phyloP scores from a whole-genome alignment of 73 alveolate genomes.

The Paramecium sonneborni region DNA sequence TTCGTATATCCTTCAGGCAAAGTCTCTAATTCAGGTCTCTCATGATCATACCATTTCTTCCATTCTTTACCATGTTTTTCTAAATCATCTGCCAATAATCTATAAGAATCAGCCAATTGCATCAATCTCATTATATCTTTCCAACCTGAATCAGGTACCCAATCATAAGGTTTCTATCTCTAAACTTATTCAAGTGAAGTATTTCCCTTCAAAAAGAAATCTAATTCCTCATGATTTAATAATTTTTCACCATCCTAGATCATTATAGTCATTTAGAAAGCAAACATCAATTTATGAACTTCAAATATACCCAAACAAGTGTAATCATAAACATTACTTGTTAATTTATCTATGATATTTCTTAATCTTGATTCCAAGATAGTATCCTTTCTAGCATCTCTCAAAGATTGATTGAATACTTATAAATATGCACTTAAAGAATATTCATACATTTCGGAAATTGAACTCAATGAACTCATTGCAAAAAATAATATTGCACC shows the following conservation, averaged over 20 bases:
- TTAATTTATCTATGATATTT: conserved; percentile 96
- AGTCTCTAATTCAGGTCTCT: conserved; percentile 97
- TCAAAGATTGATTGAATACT: conserved; percentile 98
- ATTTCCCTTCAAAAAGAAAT: conserved; percentile 99
- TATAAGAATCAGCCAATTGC: conserved; percentile 84
- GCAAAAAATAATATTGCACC: conserved; percentile 99
- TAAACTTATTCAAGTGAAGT: conserved; percentile 94
- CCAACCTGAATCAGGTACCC: conserved; percentile 97
- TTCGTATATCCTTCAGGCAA: conserved; percentile 96
- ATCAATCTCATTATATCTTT: conserved; percentile 94
- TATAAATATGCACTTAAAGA: conserved; percentile 96
- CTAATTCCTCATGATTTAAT: conserved; percentile 94
- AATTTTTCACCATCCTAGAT: conserved; percentile 98
- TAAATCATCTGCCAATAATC: conserved; percentile 81
- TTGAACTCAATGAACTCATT: conserved; percentile 97
- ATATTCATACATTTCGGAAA: conserved; percentile 99
- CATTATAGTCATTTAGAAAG: conserved; percentile 99
- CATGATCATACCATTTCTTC: conserved; percentile 99
- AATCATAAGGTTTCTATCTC: conserved; percentile 79
- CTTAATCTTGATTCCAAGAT: conserved; percentile 94
- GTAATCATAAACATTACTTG: conserved; percentile 97
- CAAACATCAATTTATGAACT: conserved; percentile 98
- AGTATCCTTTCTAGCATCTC: conserved; percentile 97
- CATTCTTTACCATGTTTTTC: conserved; percentile 86
- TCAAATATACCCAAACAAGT: conserved; percentile 98